phyloP scores from a whole-genome alignment of 176 grass and related monocot species.

The Pontederia crassipes region DNA sequence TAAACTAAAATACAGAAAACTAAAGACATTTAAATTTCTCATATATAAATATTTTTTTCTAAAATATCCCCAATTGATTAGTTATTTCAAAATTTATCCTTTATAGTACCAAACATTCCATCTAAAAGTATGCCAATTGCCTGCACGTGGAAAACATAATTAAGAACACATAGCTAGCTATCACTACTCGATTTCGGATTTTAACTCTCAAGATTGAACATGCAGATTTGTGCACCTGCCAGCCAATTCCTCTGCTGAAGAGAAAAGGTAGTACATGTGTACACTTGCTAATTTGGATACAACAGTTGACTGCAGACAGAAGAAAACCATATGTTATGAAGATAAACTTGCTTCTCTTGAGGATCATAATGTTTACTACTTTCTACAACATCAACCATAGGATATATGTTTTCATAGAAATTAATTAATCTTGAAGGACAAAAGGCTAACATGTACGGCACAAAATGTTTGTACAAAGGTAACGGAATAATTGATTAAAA shows the following conservation, averaged over 20 bases:
- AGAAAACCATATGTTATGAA: neutral
- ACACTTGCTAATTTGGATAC: constrained; percentile 58
- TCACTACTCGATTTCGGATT: neutral
- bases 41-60: neutral
- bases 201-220: no score
- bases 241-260: constrained; percentile 80
- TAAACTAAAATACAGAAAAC: no score
- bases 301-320: constrained; percentile 55
- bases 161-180: constrained; percentile 6
- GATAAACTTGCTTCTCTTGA: neutral
- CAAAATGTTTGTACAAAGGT: neutral
- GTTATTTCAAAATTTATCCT: constrained; percentile 34
- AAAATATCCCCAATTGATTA: neutral
- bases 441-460: neutral
- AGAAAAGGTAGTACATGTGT: constrained; percentile 67
- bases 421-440: no score
- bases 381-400: no score
- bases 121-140: constrained; percentile 82
- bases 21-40: constrained; percentile 1
- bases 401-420: no score
- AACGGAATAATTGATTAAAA: neutral
- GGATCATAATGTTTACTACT: no score
- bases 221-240: constrained; percentile 45
- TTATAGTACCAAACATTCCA: constrained; percentile 70
- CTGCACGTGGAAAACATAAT: constrained; percentile 29